These are phyloP conservation scores for Coelastrella sp. DNA, from an alignment of 139 green algal species.

Conservation along the genomic window DNA sequence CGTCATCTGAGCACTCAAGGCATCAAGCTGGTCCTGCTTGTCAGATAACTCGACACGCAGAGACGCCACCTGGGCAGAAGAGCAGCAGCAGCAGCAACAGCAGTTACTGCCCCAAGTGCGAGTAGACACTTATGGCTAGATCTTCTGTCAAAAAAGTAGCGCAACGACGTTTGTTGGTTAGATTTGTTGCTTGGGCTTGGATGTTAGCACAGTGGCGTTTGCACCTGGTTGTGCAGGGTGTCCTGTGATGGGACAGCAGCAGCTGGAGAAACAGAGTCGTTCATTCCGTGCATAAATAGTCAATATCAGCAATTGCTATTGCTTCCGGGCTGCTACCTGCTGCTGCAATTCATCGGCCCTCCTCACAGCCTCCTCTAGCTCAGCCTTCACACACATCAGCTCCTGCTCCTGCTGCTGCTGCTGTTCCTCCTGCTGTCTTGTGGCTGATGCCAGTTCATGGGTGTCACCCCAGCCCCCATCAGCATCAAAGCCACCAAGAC, in stretches of 20 bases:
- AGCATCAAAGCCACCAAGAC: background rate
- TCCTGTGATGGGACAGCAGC: too few species aligned
- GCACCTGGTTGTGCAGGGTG: too few species aligned
- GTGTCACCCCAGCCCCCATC: constrained; percentile 7
- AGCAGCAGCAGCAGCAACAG: background rate
- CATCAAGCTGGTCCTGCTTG: constrained; percentile 24
- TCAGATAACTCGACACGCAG: background rate
- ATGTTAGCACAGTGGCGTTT: too few species aligned
- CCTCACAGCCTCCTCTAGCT: background rate
- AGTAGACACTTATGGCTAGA: background rate
- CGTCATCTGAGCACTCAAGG: background rate
- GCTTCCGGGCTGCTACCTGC: background rate
- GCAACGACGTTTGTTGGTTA: too few species aligned
- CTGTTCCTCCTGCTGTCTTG: background rate
- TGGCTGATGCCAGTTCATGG: background rate
- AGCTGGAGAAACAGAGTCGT: too few species aligned
- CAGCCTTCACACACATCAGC: background rate
- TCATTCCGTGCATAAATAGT: too few species aligned
- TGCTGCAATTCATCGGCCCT: background rate
- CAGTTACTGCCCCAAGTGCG: background rate
- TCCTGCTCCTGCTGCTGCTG: background rate
- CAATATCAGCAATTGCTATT: too few species aligned
- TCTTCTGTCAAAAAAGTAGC: too few species aligned
- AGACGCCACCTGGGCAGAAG: background rate
- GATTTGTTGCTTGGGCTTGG: too few species aligned